phyloP scores from a whole-genome alignment of 805 yeast genomes.

The Yarrowia sp. region DNA sequence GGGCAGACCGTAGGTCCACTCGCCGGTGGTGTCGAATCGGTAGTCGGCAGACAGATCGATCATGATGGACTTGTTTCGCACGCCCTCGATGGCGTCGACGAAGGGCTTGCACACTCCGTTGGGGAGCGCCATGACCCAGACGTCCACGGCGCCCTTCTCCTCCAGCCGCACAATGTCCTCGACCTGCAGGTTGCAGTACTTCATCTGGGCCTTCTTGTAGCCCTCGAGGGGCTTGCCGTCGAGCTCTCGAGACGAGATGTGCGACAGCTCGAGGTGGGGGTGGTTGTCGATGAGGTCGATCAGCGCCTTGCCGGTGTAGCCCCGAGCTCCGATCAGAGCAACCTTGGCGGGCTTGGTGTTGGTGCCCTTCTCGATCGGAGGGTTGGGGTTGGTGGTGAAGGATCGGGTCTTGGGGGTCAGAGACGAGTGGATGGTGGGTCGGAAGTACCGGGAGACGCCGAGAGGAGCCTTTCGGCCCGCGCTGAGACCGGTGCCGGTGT shows the following conservation, averaged over 20 bases:
- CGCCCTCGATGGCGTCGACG: conserved; percentile 43
- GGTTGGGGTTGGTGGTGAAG: conserved; percentile 55
- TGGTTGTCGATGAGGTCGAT: conserved; percentile 83
- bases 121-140: conserved; percentile 99
- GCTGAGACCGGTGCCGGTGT: conserved; percentile 27
- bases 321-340: conserved; percentile 97
- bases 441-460: conserved; percentile 31
- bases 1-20: conserved; percentile 95
- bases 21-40: conserved; percentile 82
- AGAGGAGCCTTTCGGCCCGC: conserved; percentile 25
- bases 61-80: conserved; percentile 58
- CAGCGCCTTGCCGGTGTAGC: conserved; percentile 92
- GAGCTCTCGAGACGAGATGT: conserved; percentile 94
- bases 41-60: conserved; percentile 94
- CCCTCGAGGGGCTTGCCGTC: conserved; percentile 84
- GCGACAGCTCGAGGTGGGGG: conserved; percentile 81
- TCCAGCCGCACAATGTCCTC: conserved; percentile 84
- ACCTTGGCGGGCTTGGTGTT: conserved; percentile 66
- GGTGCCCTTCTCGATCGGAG: conserved; percentile 64
- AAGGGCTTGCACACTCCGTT: conserved; percentile 84
- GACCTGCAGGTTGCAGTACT: conserved; percentile 79
- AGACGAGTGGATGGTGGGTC: conserved; percentile 25
- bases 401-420: conserved; percentile 29
- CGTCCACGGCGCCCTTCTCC: conserved; percentile 73
- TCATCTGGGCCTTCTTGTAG: conserved; percentile 75